Percentiles rank a stretch among this genome's conserved stretches.
Evolutionary conservation across 2,329 filamentous ascomycete species (phyloP).

Genomic region (Karstenula rhodostoma): DNA sequence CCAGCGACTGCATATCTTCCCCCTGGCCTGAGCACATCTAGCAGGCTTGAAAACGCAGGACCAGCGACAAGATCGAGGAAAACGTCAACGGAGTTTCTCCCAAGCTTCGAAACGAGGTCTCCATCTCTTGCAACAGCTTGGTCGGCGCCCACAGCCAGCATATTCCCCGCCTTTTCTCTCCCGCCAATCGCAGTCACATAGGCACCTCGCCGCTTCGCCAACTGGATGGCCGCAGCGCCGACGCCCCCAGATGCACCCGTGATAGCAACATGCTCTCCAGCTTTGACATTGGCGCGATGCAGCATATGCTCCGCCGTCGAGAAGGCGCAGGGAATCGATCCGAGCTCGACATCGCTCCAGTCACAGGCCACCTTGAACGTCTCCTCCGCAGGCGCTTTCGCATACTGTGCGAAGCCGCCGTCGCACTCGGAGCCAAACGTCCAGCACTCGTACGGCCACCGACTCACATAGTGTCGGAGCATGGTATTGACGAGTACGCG

Average conservation of each 20-base stretch:
- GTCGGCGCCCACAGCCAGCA: constrained; percentile 17
- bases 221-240: constrained; percentile 24
- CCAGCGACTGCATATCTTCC: constrained; percentile 22
- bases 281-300: constrained; percentile 12
- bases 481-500: constrained; percentile 17
- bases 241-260: constrained; percentile 23
- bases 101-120: constrained; percentile 11
- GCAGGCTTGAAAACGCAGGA: constrained; percentile 14
- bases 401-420: constrained; percentile 21
- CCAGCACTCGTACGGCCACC: constrained; percentile 19
- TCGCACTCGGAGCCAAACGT: constrained; percentile 22
- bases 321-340: constrained; percentile 20
- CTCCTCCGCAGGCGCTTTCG: constrained; percentile 17
- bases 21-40: constrained; percentile 21
- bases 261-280: constrained; percentile 16
- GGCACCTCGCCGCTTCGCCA: constrained; percentile 15
- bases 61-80: constrained; percentile 23
- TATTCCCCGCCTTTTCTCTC: constrained; percentile 8
- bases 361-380: constrained; percentile 10
- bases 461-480: constrained; percentile 6
- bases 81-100: constrained; percentile 14
- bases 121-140: constrained; percentile 13
- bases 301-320: constrained; percentile 23
- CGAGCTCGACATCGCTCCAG: constrained; percentile 21
- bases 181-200: constrained; percentile 14